These are phyloP conservation scores for Stagonosporopsis rhizophila DNA, from an alignment of 2,329 filamentous ascomycete species.

Conservation along the genomic window DNA sequence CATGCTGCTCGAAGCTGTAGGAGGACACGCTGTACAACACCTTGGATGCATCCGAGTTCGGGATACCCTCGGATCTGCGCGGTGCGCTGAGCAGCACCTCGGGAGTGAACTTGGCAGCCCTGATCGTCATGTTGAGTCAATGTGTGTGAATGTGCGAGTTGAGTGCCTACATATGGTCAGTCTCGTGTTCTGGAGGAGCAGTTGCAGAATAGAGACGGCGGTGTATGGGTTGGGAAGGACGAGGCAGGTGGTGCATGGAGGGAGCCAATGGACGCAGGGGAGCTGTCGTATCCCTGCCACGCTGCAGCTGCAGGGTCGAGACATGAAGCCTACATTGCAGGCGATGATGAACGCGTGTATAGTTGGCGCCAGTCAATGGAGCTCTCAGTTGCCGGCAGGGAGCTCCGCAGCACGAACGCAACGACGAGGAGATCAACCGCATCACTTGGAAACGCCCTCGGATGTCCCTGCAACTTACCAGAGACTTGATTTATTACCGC, in stretches of 20 bases:
- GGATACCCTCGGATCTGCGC: constrained; percentile 71
- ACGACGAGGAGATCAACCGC: neutral
- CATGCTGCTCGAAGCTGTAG: constrained; percentile 81
- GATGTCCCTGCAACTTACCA: constrained; percentile 6
- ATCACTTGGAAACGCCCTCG: neutral
- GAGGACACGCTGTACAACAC: constrained; percentile 74
- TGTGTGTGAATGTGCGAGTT: neutral
- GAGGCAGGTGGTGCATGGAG: constrained; percentile 4
- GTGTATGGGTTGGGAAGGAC: neutral
- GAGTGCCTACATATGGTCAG: constrained; percentile 20
- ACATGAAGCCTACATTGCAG: neutral
- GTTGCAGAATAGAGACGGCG: constrained; percentile 14
- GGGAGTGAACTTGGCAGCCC: constrained; percentile 74
- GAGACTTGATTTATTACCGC: neutral
- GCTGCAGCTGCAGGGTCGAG: constrained; percentile 1
- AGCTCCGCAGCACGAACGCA: neutral
- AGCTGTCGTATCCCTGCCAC: constrained; percentile 3
- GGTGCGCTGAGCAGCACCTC: constrained; percentile 79
- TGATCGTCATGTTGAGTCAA: constrained; percentile 67
- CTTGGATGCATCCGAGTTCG: constrained; percentile 71
- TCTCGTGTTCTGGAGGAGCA: constrained; percentile 10
- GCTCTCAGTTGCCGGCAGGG: constrained; percentile 1
- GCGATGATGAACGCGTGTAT: constrained; percentile 2
- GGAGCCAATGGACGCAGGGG: constrained; percentile 3
- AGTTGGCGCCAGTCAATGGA: neutral